Conservation (phyloP, 352 stramenopile genomes). For the Globisporangium nagaii region DNA sequence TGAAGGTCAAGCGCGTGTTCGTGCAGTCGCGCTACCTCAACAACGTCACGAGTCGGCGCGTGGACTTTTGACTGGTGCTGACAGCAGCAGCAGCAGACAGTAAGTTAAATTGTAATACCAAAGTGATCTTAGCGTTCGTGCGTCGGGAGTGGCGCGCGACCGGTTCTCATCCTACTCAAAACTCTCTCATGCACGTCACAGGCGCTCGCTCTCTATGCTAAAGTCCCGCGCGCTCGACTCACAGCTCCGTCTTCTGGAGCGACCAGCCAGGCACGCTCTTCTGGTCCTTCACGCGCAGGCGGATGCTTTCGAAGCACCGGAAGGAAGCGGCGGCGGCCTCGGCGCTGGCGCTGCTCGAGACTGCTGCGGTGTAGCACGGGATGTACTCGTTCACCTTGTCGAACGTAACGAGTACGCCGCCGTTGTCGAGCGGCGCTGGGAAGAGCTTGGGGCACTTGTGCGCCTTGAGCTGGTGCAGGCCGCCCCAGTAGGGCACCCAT, state of each 20-base stretch:
- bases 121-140: slow-evolving; percentile 2
- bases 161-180: not conserved
- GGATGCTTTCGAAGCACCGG: slow-evolving; percentile 70
- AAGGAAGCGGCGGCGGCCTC: slow-evolving; percentile 27
- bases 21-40: slow-evolving; percentile 41
- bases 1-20: slow-evolving; percentile 31
- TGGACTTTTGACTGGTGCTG: too few species aligned
- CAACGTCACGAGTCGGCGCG: slow-evolving; percentile 18
- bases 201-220: not conserved
- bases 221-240: slow-evolving; percentile 3
- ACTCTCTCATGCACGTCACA: not conserved
- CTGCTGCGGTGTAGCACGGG: slow-evolving; percentile 51
- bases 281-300: slow-evolving; percentile 77
- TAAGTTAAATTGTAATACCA: slow-evolving; percentile 5
- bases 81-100: not conserved
- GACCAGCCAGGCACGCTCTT: slow-evolving; percentile 81
- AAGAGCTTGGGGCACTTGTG: slow-evolving; percentile 43
- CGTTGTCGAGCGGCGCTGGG: slow-evolving; percentile 52
- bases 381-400: slow-evolving; percentile 69
- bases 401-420: slow-evolving; percentile 67
- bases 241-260: slow-evolving; percentile 46
- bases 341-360: slow-evolving; percentile 1
- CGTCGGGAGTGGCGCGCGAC: not conserved
- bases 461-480: slow-evolving; percentile 37
- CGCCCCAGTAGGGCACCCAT: slow-evolving; percentile 74